phyloP scores from a whole-genome alignment of 1,284 basidiomycete species.

The Exobasidium rhododendri region DNA sequence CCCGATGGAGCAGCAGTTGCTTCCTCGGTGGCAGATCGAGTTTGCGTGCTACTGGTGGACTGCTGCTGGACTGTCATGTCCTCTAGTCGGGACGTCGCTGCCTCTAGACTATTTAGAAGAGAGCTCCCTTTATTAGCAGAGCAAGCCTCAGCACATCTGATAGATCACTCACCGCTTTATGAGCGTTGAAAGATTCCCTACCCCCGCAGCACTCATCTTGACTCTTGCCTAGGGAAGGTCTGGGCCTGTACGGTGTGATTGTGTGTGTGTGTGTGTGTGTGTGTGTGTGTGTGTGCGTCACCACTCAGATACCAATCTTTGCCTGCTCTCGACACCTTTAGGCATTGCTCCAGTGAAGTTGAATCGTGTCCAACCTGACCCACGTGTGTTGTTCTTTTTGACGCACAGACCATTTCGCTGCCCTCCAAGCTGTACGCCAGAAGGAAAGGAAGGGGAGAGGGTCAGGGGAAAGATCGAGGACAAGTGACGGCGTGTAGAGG shows the following conservation, averaged over 20 bases:
- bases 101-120: slow-evolving; percentile 61
- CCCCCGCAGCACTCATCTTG: slow-evolving; percentile 40
- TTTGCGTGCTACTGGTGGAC: slow-evolving; percentile 27
- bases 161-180: slow-evolving; percentile 44
- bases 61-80: slow-evolving; percentile 66
- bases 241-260: too few relatives aligned
- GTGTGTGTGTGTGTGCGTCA: too few relatives aligned
- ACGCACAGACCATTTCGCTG: neutral
- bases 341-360: too few relatives aligned
- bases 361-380: too few relatives aligned
- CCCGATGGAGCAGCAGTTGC: slow-evolving; percentile 2
- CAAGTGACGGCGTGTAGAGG: too few relatives aligned
- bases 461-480: too few relatives aligned
- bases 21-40: neutral
- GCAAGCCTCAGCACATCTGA: too few relatives aligned
- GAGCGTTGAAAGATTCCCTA: slow-evolving; percentile 49
- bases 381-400: neutral
- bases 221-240: slow-evolving; percentile 1
- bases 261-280: too few relatives aligned
- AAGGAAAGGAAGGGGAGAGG: neutral
- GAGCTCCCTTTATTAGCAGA: neutral
- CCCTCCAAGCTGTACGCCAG: neutral
- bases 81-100: slow-evolving; percentile 89
- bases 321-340: too few relatives aligned
- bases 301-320: too few relatives aligned